Conservation (phyloP, 345 rosid species). For the Cardamine resedifolia region DNA sequence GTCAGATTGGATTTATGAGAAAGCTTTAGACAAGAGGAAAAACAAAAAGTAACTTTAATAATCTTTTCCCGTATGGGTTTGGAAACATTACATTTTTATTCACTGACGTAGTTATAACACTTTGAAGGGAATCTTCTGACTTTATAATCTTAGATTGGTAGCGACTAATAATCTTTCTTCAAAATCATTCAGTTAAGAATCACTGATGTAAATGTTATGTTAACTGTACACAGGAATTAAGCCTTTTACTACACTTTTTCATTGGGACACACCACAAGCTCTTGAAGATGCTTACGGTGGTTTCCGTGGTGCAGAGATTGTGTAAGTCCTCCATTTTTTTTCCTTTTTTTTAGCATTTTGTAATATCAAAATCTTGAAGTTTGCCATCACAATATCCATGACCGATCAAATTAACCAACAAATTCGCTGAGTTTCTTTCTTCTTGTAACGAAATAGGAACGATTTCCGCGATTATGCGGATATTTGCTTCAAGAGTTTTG, state of each 20-base stretch:
- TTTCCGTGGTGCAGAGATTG: conserved; percentile 39
- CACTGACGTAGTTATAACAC: not conserved
- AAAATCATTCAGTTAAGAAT: not conserved
- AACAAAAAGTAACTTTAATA: no score
- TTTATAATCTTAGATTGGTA: not conserved
- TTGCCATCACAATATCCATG: not conserved
- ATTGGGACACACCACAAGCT: conserved; percentile 53
- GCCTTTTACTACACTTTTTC: conserved; percentile 45
- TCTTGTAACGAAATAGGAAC: conserved; percentile 32
- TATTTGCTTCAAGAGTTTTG: conserved; percentile 46
- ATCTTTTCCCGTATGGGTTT: not conserved
- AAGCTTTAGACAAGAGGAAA: no score
- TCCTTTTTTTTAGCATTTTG: not conserved
- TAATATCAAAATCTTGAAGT: not conserved
- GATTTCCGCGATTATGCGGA: conserved; percentile 49
- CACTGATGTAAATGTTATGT: not conserved
- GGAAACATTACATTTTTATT: not conserved
- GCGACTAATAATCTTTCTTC: not conserved
- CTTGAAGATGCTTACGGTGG: conserved; percentile 56
- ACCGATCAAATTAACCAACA: not conserved
- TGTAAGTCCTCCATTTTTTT: conserved; percentile 33
- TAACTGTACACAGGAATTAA: conserved; percentile 37
- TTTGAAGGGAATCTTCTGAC: not conserved
- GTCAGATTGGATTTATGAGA: no score
- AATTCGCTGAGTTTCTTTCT: not conserved